Evolutionary conservation across 2,329 filamentous ascomycete genomes (phyloP), one percentile per base, ranked within the genome.

Genomic region (Periglandula ipomoeae): DNA sequence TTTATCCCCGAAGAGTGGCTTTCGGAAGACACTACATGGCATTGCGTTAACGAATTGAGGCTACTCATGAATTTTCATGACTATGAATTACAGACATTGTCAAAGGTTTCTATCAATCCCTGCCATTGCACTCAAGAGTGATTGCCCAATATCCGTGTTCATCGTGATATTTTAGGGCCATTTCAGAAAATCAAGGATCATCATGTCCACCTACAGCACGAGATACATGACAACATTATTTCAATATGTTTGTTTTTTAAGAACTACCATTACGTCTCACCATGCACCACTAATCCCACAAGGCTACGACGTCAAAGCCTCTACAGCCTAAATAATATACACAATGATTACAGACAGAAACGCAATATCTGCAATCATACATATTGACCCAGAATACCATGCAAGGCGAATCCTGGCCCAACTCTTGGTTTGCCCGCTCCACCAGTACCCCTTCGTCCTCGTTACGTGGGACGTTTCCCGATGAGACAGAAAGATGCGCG

Each of bases 301-400:
- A 22, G 32, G 37, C 35, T 45, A 22, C 30, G 24, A n/a, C 43
- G 20, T 45, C 22, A 22, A 13, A 37, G 20, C 42, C 26, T n/a
- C 22, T 10, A 26, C 22, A 27, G 10, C 22, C 44, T 26, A 20
- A 26, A 37, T 45, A 39, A 46, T 46, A 30, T 37, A 46, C 44
- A 46, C 13, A 32, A 17, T 30, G 44, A 19, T 46, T 45, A 26
- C 35, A 27, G 35, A 46, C 35, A 17, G 19, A 6, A 39, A 4
- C n/a, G n/a, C n/a, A n/a, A 39, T 20, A 39, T 32, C 44, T 39
- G 44, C 35, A 27, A 46, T 46, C 44, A 46, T 46, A 46, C 35
- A 46, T 46, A 23, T 30, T 46, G 35, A 30, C 27, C 13, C 44
- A 40, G 17, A 35, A 42, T n/a, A 32, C n/a, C n/a, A 40, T 11